A percentile compares a stretch with the other conserved stretches of the same genome.
These are phyloP conservation scores for Zymoseptoria brevis DNA, from an alignment of 2,329 filamentous ascomycete species.

Conservation along the genomic window DNA sequence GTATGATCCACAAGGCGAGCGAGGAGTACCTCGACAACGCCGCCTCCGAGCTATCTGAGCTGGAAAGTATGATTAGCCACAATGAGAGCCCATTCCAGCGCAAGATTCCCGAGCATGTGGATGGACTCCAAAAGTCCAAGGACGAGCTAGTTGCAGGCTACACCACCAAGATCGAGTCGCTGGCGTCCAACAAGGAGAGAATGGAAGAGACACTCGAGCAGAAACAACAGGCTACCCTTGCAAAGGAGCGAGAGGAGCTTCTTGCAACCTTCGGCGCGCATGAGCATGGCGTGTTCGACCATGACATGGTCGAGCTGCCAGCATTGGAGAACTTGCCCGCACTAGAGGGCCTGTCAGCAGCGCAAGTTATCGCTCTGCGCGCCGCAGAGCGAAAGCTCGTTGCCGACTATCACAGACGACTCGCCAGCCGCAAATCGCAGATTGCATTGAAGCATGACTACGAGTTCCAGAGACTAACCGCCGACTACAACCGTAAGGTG, in stretches of 20 bases:
- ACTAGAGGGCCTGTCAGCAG: background rate
- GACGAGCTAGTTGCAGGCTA: slow-evolving; percentile 29
- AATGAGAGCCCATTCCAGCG: slow-evolving; percentile 30
- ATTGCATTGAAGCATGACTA: slow-evolving; percentile 30
- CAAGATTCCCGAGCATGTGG: slow-evolving; percentile 32
- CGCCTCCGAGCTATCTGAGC: slow-evolving; percentile 27
- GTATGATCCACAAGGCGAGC: slow-evolving; percentile 14
- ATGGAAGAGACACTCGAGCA: slow-evolving; percentile 26
- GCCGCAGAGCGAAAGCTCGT: slow-evolving; percentile 28
- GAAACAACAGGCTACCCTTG: slow-evolving; percentile 26
- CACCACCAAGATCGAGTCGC: slow-evolving; percentile 26
- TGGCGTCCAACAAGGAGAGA: slow-evolving; percentile 23
- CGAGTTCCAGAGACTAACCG: slow-evolving; percentile 27
- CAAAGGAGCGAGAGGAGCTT: slow-evolving; percentile 27
- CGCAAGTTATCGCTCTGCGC: slow-evolving; percentile 20
- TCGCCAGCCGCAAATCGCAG: slow-evolving; percentile 30
- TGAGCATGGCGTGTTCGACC: background rate
- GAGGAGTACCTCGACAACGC: slow-evolving; percentile 31
- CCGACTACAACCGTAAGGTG: slow-evolving; percentile 29
- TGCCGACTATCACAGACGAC: slow-evolving; percentile 26
- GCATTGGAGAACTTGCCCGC: background rate
- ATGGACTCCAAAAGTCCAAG: slow-evolving; percentile 29
- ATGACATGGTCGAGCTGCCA: background rate
- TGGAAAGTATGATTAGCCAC: slow-evolving; percentile 28
- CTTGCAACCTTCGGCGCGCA: slow-evolving; percentile 21